These are phyloP conservation scores for Nepenthes gracilis DNA, from an alignment of 148 eudicot genomes.

Conservation along the genomic window DNA sequence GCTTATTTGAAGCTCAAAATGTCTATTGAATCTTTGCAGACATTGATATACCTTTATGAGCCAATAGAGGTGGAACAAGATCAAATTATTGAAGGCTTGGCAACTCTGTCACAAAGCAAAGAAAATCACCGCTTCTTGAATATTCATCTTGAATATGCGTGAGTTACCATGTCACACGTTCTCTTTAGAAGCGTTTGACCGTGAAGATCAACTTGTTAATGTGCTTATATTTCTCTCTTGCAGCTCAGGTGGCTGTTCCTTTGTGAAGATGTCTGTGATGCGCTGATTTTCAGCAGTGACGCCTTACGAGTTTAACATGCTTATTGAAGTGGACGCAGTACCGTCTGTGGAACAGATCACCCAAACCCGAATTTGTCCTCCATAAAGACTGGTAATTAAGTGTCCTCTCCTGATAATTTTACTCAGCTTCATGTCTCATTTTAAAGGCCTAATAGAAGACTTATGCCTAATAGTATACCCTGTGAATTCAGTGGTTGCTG, in stretches of 20 bases:
- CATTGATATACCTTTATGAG: slow-evolving; percentile 76
- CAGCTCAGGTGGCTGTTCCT: slow-evolving; percentile 83
- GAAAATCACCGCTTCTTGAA: slow-evolving; percentile 88
- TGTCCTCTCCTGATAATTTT: no score
- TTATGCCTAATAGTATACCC: no score
- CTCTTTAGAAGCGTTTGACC: not conserved
- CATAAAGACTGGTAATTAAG: no score
- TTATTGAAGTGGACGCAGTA: no score
- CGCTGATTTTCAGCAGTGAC: slow-evolving; percentile 28
- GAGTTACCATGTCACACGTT: slow-evolving; percentile 14
- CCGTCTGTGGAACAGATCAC: no score
- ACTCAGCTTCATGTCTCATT: no score
- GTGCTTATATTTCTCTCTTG: slow-evolving; percentile 9
- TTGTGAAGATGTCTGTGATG: slow-evolving; percentile 80
- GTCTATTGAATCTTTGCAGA: slow-evolving; percentile 26
- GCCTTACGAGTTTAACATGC: no score
- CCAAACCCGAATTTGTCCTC: no score
- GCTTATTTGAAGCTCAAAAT: not conserved
- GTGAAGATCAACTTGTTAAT: not conserved
- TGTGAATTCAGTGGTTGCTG: no score
- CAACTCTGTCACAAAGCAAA: slow-evolving; percentile 74
- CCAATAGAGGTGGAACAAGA: slow-evolving; percentile 93
- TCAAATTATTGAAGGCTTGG: slow-evolving; percentile 76
- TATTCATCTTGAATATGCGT: slow-evolving; percentile 72
- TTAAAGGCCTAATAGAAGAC: no score